Percentiles rank a stretch among this genome's conserved stretches.
These are phyloP conservation scores for Trametes villosa DNA, from an alignment of 768 basidiomycete species.

Conservation along the genomic window DNA sequence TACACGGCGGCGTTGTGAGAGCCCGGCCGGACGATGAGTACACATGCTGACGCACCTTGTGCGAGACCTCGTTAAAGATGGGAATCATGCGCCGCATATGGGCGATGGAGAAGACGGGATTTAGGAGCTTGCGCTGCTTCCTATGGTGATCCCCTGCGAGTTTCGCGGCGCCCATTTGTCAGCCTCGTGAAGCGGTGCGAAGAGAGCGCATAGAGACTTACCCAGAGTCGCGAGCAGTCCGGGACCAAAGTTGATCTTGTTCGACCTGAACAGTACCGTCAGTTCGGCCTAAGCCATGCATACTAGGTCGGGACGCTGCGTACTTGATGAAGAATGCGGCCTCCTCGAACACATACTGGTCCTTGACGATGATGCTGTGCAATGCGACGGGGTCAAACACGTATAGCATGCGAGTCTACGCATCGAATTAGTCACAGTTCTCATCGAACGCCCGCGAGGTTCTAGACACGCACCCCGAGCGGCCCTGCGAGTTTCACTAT, in stretches of 20 bases:
- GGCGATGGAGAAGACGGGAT: constrained; percentile 20
- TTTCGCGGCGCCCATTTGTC: not conserved
- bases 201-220: not conserved
- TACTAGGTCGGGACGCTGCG: constrained; percentile 12
- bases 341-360: constrained; percentile 54
- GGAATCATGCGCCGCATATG: constrained; percentile 21
- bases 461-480: constrained; percentile 44
- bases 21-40: too few species aligned
- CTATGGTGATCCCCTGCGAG: constrained; percentile 22
- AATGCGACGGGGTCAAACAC: constrained; percentile 53
- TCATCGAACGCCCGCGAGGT: not conserved
- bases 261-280: constrained; percentile 37
- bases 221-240: constrained; percentile 42
- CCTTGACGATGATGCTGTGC: constrained; percentile 51
- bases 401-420: constrained; percentile 52
- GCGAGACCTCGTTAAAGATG: constrained; percentile 10
- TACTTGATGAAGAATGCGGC: constrained; percentile 50
- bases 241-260: constrained; percentile 52
- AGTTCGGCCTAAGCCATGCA: not conserved
- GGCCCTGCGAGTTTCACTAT: constrained; percentile 52
- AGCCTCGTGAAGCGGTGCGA: not conserved
- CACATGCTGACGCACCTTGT: constrained; percentile 1
- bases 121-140: constrained; percentile 34
- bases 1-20: not conserved
- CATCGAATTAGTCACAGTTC: not conserved